phyloP scores from a whole-genome alignment of 495 filamentous ascomycete species.

The Neurospora sp. region DNA sequence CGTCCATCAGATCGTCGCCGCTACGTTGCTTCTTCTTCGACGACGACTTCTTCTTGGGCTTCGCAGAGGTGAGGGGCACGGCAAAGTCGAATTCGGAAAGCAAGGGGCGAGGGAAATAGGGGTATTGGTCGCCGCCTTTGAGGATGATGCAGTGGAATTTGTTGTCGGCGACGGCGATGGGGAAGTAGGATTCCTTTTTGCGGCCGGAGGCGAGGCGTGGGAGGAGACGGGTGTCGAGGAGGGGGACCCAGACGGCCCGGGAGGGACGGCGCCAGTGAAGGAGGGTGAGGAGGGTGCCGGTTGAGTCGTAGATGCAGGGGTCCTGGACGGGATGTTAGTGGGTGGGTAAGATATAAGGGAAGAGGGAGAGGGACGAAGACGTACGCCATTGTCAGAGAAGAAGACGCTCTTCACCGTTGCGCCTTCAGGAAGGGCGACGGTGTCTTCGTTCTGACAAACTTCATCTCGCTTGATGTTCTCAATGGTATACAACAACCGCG shows the following conservation, averaged over 20 bases:
- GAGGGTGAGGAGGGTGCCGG: slow-evolving; percentile 74
- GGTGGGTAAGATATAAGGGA: neutral
- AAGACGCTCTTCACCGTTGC: slow-evolving; percentile 69
- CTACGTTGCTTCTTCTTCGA: slow-evolving; percentile 28
- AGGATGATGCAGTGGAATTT: slow-evolving; percentile 99
- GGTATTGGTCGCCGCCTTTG: slow-evolving; percentile 85
- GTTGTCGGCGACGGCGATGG: slow-evolving; percentile 80
- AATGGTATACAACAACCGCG: slow-evolving; percentile 72
- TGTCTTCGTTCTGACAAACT: slow-evolving; percentile 82
- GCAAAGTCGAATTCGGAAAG: slow-evolving; percentile 91
- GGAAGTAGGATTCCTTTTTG: slow-evolving; percentile 89
- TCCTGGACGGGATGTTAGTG: slow-evolving; percentile 30
- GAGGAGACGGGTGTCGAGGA: slow-evolving; percentile 78
- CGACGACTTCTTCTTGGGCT: slow-evolving; percentile 13
- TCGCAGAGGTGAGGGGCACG: slow-evolving; percentile 58
- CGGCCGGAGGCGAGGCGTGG: slow-evolving; percentile 70
- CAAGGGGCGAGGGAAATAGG: slow-evolving; percentile 88
- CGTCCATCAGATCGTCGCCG: slow-evolving; percentile 17
- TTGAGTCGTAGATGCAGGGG: slow-evolving; percentile 87
- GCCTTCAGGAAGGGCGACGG: slow-evolving; percentile 68
- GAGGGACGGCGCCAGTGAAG: slow-evolving; percentile 82
- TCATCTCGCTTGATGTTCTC: slow-evolving; percentile 92
- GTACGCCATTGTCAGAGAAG: slow-evolving; percentile 68
- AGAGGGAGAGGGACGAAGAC: neutral
- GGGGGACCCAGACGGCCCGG: slow-evolving; percentile 82